Evolutionary conservation across 257 asterid genomes (phyloP).

Genomic region (Solanum sejunctum): DNA sequence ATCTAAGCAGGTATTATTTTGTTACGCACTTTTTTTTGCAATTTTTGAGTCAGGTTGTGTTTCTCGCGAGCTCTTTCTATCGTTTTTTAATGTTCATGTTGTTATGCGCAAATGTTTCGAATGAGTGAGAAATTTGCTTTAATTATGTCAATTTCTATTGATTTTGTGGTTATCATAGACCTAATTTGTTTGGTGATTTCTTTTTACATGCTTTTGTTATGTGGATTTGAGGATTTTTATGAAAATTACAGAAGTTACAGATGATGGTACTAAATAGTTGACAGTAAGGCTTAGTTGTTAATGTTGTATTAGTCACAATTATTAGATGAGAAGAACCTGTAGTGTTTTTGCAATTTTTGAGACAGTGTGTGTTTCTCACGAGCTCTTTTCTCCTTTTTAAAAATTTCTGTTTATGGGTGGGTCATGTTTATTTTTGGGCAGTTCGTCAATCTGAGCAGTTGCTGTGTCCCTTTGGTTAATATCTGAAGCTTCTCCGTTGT

Average conservation of each 20-base stretch:
- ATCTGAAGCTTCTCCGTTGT: not conserved
- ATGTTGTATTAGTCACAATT: not conserved
- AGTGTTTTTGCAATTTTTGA: not conserved
- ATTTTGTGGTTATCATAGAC: not conserved
- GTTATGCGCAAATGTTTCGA: not conserved
- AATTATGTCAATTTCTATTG: not conserved
- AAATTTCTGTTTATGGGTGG: not conserved
- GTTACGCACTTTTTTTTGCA: not conserved
- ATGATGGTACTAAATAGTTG: not conserved
- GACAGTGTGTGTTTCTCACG: not conserved
- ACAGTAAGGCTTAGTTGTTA: not conserved
- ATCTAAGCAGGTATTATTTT: not conserved
- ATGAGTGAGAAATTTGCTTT: not conserved
- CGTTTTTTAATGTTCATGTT: not conserved
- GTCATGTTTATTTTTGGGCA: not conserved
- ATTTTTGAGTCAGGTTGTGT: not conserved
- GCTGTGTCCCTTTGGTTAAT: not conserved
- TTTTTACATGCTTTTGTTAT: not conserved
- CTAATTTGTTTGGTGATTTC: not conserved
- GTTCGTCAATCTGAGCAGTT: not conserved
- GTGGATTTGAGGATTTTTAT: not conserved
- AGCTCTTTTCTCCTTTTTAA: not conserved
- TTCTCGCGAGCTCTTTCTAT: not conserved
- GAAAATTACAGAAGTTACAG: not conserved
- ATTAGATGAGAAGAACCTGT: not conserved